Evolutionary conservation across 805 yeast species (phyloP), one percentile per base, ranked within the genome.

Genomic region (Kurtzmaniella fragi): DNA sequence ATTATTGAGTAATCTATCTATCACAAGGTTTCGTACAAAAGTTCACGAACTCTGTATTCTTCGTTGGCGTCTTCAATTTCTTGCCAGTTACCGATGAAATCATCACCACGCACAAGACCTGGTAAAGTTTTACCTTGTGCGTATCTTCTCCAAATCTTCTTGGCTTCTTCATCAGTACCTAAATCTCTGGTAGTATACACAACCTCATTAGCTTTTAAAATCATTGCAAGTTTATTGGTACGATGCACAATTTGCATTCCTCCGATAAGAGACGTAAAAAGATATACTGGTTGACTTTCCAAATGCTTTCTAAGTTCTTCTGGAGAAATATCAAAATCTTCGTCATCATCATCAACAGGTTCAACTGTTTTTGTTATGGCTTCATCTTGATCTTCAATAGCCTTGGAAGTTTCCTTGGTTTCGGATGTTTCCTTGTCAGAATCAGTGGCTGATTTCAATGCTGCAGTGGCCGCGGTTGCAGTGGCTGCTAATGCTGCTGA

Each of bases 61-160:
- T 89, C 96, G 57, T 87, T 87, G 31, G 89, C 89, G 34, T 87
- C 93, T 39, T 85, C 91, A 41, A 89, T 75, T 49, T 83, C 95
- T 53, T 81, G 78, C 82, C 85, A 85, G 56, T 87, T 84, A 2
- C 96, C 96, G 46, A 89, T 80, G 42, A 79, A 75, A 48, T 82
- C 90, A 50, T 85, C 93, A 20, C 79, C 80, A 59, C 95, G 75
- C 13, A 89, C 89, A 13, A 89, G 74, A 27, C 90, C 96, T 2
- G 97, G 97, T 42, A 88, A 72, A 2, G 78, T 67, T 48, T 84
- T 79, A 3, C 95, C 95, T 23, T 69, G 70, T 13, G 84, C 70
- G 52, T 77, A 77, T 48, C 93, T 73, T 52, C 78, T 78, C 96
- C 96, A 89, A 20, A 87, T 74, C 50, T 78, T 75, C 58, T 88